phyloP scores from a whole-genome alignment of 108 stramenopile species.

The Phaeodactylum tricornutum region DNA sequence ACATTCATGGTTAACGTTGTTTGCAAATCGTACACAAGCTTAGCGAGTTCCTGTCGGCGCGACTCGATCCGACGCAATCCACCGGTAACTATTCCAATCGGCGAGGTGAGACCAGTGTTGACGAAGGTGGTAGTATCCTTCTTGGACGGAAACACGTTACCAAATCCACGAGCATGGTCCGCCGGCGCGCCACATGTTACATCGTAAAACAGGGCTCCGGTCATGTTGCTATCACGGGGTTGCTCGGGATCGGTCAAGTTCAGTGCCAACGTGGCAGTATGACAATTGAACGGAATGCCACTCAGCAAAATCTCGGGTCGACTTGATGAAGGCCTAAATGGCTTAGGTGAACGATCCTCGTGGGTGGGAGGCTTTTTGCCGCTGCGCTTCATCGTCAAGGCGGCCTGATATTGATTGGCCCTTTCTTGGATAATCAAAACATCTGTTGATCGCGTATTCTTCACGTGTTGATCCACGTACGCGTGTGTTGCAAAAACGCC shows the following conservation, averaged over 20 bases:
- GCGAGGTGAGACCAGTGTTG: constrained; percentile 8
- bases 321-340: constrained; percentile 62
- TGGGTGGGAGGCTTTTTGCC: constrained; percentile 29
- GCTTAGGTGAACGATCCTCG: constrained; percentile 45
- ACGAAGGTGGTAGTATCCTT: constrained; percentile 9
- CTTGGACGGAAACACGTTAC: constrained; percentile 27
- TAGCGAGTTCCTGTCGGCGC: constrained; percentile 36
- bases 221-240: no score
- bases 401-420: constrained; percentile 20
- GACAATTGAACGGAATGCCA: constrained; percentile 81
- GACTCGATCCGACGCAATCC: constrained; percentile 71
- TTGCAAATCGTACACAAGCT: constrained; percentile 33
- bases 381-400: constrained; percentile 18
- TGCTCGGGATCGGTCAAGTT: constrained; percentile 27
- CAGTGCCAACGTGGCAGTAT: constrained; percentile 48
- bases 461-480: constrained; percentile 48
- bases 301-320: constrained; percentile 36
- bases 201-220: constrained; percentile 44
- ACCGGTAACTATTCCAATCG: constrained; percentile 25
- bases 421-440: constrained; percentile 34
- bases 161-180: constrained; percentile 84
- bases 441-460: constrained; percentile 28
- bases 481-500: constrained; percentile 48
- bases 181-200: constrained; percentile 79
- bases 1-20: constrained; percentile 38